Evolutionary conservation across 208 protist species (phyloP), one percentile per base, ranked within the genome.

Genomic region (Leishmania braziliensis): DNA sequence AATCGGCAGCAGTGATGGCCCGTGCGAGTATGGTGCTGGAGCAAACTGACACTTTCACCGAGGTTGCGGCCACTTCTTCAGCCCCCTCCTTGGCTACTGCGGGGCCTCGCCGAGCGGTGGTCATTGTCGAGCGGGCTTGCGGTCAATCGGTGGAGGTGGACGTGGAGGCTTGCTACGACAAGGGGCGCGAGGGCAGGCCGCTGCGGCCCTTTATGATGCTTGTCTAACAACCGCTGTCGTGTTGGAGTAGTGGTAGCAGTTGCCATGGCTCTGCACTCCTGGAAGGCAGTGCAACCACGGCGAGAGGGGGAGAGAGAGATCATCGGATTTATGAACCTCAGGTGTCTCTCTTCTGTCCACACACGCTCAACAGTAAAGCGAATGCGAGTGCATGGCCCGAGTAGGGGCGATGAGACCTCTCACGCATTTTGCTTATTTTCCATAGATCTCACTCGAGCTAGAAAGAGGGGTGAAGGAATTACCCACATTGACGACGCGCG

Each of bases 111-210:
- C 65, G 60, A 65, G 58, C 84, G 10, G 72, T 71, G 0, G 76
- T 92, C 16, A 53, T 92, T 16, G 53, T 92, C 6, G 83, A 90
- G 79, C 84, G 89, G 1, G 77, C 85, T 14, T 92, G 89, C 69
- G 89, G 89, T 8, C 79, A 77, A 56, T 65, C 66, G 12, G 78
- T 92, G 10, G 78, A 81, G 66, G 84, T 87, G 50, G 79, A 86
- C 60, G 43, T 90, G 43, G 86, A 90, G 70, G 79, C 65, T 74
- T 92, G 89, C 79, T 92, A 90, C 74, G 58, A 78, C 53, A 77
- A 82, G 12, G 43, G 1, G 23, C 50, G 54, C 9, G 83, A 77
- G 9, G 75, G 79, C 23, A 78, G 69, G 33, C 65, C 80, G 5
- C 74, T 89, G 69, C 77, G 60, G 1, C 81, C 81, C 14, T 71